Evolutionary conservation across 179 eudicot species (phyloP), one percentile per base, ranked within the genome.

Genomic region (Pouteria campechiana): DNA sequence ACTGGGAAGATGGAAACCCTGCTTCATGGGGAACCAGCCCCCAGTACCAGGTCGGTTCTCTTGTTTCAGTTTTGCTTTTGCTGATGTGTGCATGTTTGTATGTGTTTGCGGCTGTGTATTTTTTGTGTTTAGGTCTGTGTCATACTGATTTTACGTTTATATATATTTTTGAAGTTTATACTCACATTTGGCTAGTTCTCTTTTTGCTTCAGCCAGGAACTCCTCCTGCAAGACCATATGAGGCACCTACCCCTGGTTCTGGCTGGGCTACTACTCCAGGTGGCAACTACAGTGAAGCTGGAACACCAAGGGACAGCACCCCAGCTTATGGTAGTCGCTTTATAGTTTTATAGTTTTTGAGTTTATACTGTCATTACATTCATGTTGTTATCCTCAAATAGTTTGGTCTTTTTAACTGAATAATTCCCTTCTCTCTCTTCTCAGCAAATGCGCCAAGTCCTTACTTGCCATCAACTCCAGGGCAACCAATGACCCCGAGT

Each of bases 391-490:
- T 15, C 21, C 25, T 6, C 17, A 35, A 7, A 37, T 24, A 3
- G 14, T 39, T 24, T 17, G 12, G 0, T 2, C 17, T 34, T 34
- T 19, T 3, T 27, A 7, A 57, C 35, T 47, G 33, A 37, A 36
- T 29, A 3, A 7, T 44, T 25, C 18, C 3, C 15, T 53, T 17
- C 23, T 50, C 46, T 25, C 41, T 46, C 25, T 41, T 45, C 63
- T 48, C 71, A 92, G 96, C 68, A 50, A 92, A 87, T 79, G 99
- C 96, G 47, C 96, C 99, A 50, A 92, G 96, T 61, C 96, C 99
- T 20, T 83, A 83, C 68, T 50, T 87, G 69, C 96, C 99, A 19
- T 92, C 99, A 46, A 87, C 99, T 16, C 99, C 99, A 49, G 96
- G 95, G 37, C 88, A 83, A 47, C 96, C 99, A 10, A 75, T 78